These are phyloP conservation scores for Pugionium cornutum DNA, from an alignment of 345 rosid genomes.

Conservation along the genomic window DNA sequence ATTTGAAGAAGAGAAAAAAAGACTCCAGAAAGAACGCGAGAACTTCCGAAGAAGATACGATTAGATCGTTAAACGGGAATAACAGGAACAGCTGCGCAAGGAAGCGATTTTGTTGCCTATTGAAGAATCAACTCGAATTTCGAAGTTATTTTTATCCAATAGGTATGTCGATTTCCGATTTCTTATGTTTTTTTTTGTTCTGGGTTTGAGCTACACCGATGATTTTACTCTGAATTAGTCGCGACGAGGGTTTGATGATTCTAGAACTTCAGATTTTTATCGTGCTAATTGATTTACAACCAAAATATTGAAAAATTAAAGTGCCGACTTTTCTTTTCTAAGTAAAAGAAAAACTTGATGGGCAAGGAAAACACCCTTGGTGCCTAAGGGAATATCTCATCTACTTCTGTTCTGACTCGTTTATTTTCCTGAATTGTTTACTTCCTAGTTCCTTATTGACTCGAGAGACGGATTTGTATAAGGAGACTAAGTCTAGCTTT, in stretches of 20 bases:
- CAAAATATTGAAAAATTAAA: no score
- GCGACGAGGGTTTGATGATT: constrained; percentile 9
- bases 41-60: neutral
- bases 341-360: constrained; percentile 25
- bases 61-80: constrained; percentile 3
- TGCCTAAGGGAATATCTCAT: neutral
- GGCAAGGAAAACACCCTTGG: constrained; percentile 25
- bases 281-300: no score
- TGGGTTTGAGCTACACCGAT: constrained; percentile 18
- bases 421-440: neutral
- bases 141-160: no score
- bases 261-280: neutral
- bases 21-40: no score
- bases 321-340: neutral
- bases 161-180: constrained; percentile 11
- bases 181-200: neutral
- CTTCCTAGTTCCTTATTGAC: neutral
- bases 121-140: no score
- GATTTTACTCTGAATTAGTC: no score
- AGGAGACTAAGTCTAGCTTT: neutral
- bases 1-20: neutral
- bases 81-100: neutral
- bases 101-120: neutral
- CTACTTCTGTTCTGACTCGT: no score
- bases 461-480: neutral